Conservation (phyloP, 345 rosid genomes). For the Citrus glauca region DNA sequence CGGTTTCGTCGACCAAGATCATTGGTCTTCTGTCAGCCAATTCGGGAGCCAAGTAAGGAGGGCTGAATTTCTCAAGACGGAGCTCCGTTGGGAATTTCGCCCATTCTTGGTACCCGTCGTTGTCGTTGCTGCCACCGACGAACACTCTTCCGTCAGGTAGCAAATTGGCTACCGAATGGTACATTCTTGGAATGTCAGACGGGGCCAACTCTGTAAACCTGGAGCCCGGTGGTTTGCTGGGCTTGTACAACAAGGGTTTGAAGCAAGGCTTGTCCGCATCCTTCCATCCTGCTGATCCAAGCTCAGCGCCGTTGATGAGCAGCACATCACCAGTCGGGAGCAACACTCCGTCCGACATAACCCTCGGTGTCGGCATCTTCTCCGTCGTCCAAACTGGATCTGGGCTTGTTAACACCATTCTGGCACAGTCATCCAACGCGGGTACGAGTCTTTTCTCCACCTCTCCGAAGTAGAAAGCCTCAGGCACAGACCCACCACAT, state of each 20-base stretch:
- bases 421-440: slow-evolving; percentile 34
- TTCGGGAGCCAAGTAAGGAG: slow-evolving; percentile 57
- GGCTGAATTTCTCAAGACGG: slow-evolving; percentile 69
- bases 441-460: slow-evolving; percentile 12
- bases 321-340: neutral
- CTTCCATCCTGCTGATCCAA: slow-evolving; percentile 71
- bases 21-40: slow-evolving; percentile 22
- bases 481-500: neutral
- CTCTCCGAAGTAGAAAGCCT: slow-evolving; percentile 17
- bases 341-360: neutral
- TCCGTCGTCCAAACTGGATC: slow-evolving; percentile 1
- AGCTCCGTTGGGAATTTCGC: slow-evolving; percentile 70
- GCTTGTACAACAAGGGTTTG: slow-evolving; percentile 50
- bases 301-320: slow-evolving; percentile 57
- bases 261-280: slow-evolving; percentile 58
- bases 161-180: slow-evolving; percentile 34
- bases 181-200: slow-evolving; percentile 56
- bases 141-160: slow-evolving; percentile 54
- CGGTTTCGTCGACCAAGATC: slow-evolving; percentile 11
- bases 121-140: slow-evolving; percentile 71
- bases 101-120: slow-evolving; percentile 50
- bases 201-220: slow-evolving; percentile 42
- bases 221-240: slow-evolving; percentile 8
- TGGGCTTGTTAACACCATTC: slow-evolving; percentile 33
- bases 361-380: neutral